Base-by-base conservation (phyloP, 2,329 filamentous ascomycete genomes). In the Botrytis byssoidea region DNA sequence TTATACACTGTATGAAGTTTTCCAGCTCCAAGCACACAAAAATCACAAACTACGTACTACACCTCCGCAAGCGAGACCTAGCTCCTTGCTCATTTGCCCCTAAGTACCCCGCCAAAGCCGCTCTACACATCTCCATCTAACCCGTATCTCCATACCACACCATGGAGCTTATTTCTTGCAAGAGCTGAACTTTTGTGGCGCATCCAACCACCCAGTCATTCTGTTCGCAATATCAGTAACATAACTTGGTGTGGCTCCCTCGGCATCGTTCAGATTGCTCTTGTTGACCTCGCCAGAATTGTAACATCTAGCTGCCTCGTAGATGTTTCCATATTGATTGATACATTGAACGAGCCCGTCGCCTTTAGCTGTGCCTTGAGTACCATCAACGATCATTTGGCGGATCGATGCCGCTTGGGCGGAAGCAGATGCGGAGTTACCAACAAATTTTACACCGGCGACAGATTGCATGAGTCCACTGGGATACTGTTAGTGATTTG, bases 201-300 rank as follows among this genome's bases (percentile, higher is more conserved):
- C 71, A 48, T 72, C 25, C 71, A 72, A 51, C 71, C 71, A 72
- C 8, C 72, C 72, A 4, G 66, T 75, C 70, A 74, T 74, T 14
- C 79, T 75, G 51, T 81, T 81, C 29, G 80, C 80, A 71, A 81
- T 74, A 67, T 81, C 80, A 40, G 72, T 77, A 73, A 81, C 80
- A 72, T 81, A 81, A 64, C 75, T 77, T 71, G 74, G 69, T 35
- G 80, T 80, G 40, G 77, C 77, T 10, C 78, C 78, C 37, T 74
- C 40, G 16, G 76, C 75, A 66, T 80, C 75, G 44, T 75, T 77
- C 70, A 81, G 51, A 71, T 81, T 73, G 48, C 63, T 74, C 37
- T 76, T 72, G 59, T 80, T 74, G 42, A 81, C 77, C 29, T 69
- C 64, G 2, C 79, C 79, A 40, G 80, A 81, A 72, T 81, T 81